phyloP scores from a whole-genome alignment of 768 basidiomycete species.

The Naematelia encephala region DNA sequence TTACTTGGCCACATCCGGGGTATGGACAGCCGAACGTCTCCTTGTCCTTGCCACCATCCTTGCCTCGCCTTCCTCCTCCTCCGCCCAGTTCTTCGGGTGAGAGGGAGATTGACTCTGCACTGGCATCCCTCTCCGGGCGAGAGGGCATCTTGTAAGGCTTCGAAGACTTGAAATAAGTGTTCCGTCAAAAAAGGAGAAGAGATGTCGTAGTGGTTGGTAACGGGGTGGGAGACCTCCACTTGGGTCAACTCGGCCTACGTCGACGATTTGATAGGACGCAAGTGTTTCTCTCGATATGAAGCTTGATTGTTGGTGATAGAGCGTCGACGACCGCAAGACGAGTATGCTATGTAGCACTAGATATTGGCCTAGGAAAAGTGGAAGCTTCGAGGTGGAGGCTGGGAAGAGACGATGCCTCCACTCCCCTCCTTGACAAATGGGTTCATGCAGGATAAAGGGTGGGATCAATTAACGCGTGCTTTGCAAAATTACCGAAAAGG shows the following conservation, averaged over 20 bases:
- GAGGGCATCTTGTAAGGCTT: background rate
- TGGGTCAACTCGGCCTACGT: no score
- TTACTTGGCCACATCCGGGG: constrained; percentile 45
- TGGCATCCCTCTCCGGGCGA: background rate
- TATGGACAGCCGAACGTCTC: constrained; percentile 42
- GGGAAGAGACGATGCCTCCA: no score
- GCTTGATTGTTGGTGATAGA: no score
- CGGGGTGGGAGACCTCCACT: background rate
- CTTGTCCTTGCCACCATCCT: constrained; percentile 40
- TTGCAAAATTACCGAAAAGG: background rate
- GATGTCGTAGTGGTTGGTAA: background rate
- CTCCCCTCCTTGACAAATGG: no score
- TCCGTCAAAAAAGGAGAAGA: background rate
- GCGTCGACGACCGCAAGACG: no score
- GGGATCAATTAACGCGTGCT: no score
- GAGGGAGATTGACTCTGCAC: background rate
- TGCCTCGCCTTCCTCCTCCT: constrained; percentile 20
- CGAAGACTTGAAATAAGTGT: background rate
- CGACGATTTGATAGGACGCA: no score
- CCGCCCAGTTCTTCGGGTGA: constrained; percentile 12
- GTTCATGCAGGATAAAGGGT: no score
- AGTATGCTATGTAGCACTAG: no score
- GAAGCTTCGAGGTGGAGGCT: no score
- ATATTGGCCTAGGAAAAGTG: no score
- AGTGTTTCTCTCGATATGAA: no score